Percentiles rank a stretch among this genome's conserved stretches.
Evolutionary conservation across 805 yeast species (phyloP).

Genomic region (Metschnikowia shivogae): DNA sequence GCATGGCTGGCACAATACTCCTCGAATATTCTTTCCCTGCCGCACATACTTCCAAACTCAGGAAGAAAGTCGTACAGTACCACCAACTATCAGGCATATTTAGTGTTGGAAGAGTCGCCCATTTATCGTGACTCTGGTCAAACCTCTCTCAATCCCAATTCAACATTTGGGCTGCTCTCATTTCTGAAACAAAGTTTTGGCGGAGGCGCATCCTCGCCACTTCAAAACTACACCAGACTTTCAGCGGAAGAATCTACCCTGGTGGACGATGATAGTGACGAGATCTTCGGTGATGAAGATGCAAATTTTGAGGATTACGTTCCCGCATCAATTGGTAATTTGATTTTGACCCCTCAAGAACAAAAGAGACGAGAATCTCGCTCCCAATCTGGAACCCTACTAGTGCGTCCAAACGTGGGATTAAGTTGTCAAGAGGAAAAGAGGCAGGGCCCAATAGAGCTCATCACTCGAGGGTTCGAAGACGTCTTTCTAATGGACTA

Average conservation of each 20-base stretch:
- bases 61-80: background rate
- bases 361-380: slow-evolving; percentile 63
- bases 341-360: slow-evolving; percentile 75
- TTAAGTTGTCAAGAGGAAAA: slow-evolving; percentile 1
- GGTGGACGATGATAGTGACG: slow-evolving; percentile 33
- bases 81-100: background rate
- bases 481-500: slow-evolving; percentile 41
- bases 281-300: slow-evolving; percentile 23
- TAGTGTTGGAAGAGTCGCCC: slow-evolving; percentile 3
- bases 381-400: slow-evolving; percentile 42
- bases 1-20: slow-evolving; percentile 1
- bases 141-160: background rate
- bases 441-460: background rate
- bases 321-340: slow-evolving; percentile 75
- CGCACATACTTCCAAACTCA: background rate
- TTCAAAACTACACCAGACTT: background rate
- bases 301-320: slow-evolving; percentile 69
- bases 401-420: slow-evolving; percentile 31
- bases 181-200: background rate
- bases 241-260: slow-evolving; percentile 3
- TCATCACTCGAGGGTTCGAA: slow-evolving; percentile 14
- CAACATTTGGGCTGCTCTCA: background rate
- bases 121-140: background rate
- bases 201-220: background rate
- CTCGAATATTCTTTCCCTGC: slow-evolving; percentile 1